Conservation (phyloP, 331 rosid genomes). For the Prunus yedoensis region DNA sequence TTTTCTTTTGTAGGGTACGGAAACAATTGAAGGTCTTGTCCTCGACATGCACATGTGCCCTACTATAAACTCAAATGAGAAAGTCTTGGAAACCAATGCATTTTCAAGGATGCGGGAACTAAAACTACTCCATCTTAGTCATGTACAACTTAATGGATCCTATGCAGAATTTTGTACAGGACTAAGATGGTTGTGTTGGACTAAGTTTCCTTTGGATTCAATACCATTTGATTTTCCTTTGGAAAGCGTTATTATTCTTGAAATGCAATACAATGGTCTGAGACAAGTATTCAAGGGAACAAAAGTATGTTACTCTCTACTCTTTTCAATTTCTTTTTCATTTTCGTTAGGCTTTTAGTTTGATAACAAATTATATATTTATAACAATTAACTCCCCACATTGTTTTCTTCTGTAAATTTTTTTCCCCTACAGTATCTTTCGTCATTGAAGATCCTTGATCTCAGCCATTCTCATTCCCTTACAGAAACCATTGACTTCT, state of each 20-base stretch:
- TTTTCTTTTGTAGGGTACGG: no score
- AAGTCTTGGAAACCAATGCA: no score
- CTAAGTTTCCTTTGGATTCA: not conserved
- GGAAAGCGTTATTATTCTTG: constrained; percentile 12
- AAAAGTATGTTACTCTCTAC: not conserved
- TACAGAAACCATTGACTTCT: no score
- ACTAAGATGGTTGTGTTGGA: no score
- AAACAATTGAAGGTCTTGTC: no score
- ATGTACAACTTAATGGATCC: no score
- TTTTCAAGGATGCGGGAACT: no score
- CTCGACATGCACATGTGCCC: fast-evolving
- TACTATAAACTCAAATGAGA: not conserved
- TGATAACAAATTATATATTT: not conserved
- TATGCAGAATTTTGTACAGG: no score
- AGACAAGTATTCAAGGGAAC: not conserved
- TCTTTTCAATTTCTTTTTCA: not conserved
- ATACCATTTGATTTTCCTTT: not conserved
- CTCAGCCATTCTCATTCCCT: no score
- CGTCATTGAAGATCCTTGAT: not conserved
- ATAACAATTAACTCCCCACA: not conserved
- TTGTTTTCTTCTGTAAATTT: no score
- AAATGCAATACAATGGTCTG: constrained; percentile 6
- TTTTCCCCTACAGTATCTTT: not conserved
- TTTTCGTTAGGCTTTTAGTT: no score
- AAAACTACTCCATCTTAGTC: no score